Conservation (phyloP, 129 eudicot genomes). For the Flaveria trinervia region DNA sequence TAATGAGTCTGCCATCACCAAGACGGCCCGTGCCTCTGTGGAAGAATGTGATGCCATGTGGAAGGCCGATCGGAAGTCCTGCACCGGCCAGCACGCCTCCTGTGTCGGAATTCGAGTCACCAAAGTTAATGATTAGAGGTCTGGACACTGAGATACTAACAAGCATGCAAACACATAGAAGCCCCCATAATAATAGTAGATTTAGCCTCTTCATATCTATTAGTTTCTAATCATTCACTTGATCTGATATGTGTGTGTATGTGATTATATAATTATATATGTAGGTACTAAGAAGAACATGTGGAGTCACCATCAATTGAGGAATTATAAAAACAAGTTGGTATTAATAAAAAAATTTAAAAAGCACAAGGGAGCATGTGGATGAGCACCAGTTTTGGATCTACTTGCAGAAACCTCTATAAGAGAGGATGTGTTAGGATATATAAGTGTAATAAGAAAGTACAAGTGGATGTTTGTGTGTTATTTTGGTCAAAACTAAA, state of each 20-base stretch:
- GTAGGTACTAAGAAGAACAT: constrained; percentile 22
- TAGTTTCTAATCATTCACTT: constrained; percentile 6
- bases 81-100: constrained; percentile 47
- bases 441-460: neutral
- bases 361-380: constrained; percentile 26
- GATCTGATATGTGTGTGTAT: constrained; percentile 7
- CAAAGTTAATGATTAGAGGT: constrained; percentile 39
- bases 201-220: constrained; percentile 6
- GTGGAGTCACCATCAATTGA: constrained; percentile 13
- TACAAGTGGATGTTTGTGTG: constrained; percentile 23
- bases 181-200: neutral
- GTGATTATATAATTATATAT: neutral
- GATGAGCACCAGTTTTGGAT: constrained; percentile 27
- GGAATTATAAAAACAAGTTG: constrained; percentile 18
- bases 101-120: constrained; percentile 47
- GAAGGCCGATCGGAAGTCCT: constrained; percentile 50
- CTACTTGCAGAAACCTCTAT: constrained; percentile 7
- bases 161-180: constrained; percentile 30
- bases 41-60: constrained; percentile 49
- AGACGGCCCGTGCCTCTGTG: constrained; percentile 46
- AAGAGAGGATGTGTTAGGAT: neutral
- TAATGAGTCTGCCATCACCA: constrained; percentile 44
- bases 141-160: constrained; percentile 19
- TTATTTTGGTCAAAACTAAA: neutral
- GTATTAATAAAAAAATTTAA: neutral